Base-by-base conservation (phyloP, 805 yeast genomes). In the Candida pini region DNA sequence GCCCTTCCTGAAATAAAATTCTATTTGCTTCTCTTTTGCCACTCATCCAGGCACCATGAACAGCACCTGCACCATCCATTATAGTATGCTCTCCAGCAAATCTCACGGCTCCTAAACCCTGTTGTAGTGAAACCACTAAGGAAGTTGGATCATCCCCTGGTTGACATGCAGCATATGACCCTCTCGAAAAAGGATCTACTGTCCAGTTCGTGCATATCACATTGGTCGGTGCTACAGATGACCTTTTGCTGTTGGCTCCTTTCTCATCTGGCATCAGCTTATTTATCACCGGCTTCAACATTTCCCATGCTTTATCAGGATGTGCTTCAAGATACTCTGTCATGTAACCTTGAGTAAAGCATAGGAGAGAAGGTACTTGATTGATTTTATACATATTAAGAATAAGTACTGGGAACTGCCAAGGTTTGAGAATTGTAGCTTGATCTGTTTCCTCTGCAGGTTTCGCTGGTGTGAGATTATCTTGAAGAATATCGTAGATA, bases 51-150 rank as follows among this genome's bases (percentile, higher is more conserved):
- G 96, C 96, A 0, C 95, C 96, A 53, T 88, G 94, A 5, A 82
- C 92, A 47, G 95, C 88, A 0, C 96, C 96, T 12, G 87, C 82
- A 6, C 95, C 96, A 45, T 86, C 95, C 45, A 75, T 60, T 16
- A 78, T 75, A 0, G 96, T 82, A 54, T 88, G 96, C 52, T 88
- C 96, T 6, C 96, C 96, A 0, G 96, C 96, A 64, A 88, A 88
- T 28, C 95, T 64, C 3, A 88, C 60, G 7, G 67, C 64, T 9
- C 69, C 76, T 15, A 70, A 62, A 0, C 87, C 84, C 17, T 72
- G 71, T 14, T 72, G 65, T 38, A 84, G 65, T n/a, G 80, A 81
- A 12, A 76, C 53, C 0, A 81, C 71, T 13, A 76, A 54, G 34
- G 73, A 80, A 8, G 73, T 63, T 0, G 94, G 86, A 47, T 80